Evolutionary conservation across 495 filamentous ascomycete genomes (phyloP).

Genomic region (Hypomontagnella monticulosa): DNA sequence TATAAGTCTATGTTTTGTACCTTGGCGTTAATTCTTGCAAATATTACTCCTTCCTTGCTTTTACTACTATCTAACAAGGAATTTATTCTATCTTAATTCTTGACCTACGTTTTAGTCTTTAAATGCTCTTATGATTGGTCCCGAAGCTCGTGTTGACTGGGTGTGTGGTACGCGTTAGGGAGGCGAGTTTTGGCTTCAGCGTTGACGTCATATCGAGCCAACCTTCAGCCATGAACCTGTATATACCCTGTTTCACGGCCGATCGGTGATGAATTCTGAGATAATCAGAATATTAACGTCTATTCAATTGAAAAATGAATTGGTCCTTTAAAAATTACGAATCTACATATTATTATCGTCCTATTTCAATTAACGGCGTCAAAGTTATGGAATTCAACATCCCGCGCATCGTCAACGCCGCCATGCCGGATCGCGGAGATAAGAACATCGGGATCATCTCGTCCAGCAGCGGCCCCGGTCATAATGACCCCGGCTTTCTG

Average conservation of each 20-base stretch:
- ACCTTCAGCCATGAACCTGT: slow-evolving; percentile 2
- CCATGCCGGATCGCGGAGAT: slow-evolving; percentile 43
- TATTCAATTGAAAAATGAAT: not conserved
- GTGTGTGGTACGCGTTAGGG: not conserved
- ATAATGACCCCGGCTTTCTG: slow-evolving; percentile 51
- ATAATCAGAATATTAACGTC: not conserved
- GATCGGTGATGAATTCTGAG: not conserved
- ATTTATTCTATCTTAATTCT: not conserved
- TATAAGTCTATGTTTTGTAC: too few species aligned
- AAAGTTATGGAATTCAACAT: slow-evolving; percentile 48
- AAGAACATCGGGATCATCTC: slow-evolving; percentile 49
- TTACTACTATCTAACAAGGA: too few species aligned
- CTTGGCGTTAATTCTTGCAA: too few species aligned
- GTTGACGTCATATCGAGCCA: slow-evolving; percentile 29
- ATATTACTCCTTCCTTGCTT: too few species aligned
- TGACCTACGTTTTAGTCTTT: not conserved
- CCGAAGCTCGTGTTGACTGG: not conserved
- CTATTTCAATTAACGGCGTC: not conserved
- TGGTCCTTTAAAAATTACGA: too few species aligned
- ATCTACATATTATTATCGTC: too few species aligned
- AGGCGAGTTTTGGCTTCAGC: slow-evolving; percentile 22
- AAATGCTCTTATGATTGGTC: slow-evolving; percentile 1
- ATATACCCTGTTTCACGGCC: slow-evolving; percentile 5
- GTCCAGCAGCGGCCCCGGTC: slow-evolving; percentile 41
- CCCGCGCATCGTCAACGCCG: slow-evolving; percentile 44